A percentile compares a stretch with the other conserved stretches of the same genome.
These are phyloP conservation scores for Fraxinus latifolia DNA, from an alignment of 305 asterid genomes.

Conservation along the genomic window DNA sequence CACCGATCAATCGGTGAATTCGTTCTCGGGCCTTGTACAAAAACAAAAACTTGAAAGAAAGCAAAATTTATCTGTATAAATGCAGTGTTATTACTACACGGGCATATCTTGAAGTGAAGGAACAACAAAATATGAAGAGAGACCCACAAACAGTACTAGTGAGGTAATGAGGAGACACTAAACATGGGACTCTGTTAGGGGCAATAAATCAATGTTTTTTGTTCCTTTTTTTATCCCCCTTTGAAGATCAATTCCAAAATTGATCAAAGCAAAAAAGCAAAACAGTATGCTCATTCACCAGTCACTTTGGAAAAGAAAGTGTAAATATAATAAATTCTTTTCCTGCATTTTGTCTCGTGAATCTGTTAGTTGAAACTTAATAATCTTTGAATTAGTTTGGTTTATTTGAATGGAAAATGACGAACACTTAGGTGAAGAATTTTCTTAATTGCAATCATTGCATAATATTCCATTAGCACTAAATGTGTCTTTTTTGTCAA, in stretches of 20 bases:
- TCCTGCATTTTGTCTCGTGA: not conserved
- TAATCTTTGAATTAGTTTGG: slow-evolving; percentile 9
- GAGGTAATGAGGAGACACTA: slow-evolving; percentile 27
- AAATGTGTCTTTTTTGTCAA: slow-evolving; percentile 36
- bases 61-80: slow-evolving; percentile 25
- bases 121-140: slow-evolving; percentile 21
- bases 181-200: slow-evolving; percentile 29
- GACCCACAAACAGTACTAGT: slow-evolving; percentile 35
- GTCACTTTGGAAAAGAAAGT: slow-evolving; percentile 35
- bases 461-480: slow-evolving; percentile 22
- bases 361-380: slow-evolving; percentile 24
- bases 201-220: slow-evolving; percentile 22
- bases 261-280: slow-evolving; percentile 31
- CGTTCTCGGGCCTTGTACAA: not conserved
- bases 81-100: slow-evolving; percentile 31
- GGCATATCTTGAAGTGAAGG: slow-evolving; percentile 31
- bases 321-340: not conserved
- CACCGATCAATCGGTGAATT: not conserved
- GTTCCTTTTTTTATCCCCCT: not conserved
- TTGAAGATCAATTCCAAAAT: slow-evolving; percentile 21
- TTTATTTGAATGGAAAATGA: slow-evolving; percentile 12
- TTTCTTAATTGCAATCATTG: slow-evolving; percentile 30
- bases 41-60: slow-evolving; percentile 29
- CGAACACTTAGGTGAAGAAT: not conserved
- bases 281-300: slow-evolving; percentile 27